phyloP scores from a whole-genome alignment of 345 rosid species.

The Barbarea vulgaris region DNA sequence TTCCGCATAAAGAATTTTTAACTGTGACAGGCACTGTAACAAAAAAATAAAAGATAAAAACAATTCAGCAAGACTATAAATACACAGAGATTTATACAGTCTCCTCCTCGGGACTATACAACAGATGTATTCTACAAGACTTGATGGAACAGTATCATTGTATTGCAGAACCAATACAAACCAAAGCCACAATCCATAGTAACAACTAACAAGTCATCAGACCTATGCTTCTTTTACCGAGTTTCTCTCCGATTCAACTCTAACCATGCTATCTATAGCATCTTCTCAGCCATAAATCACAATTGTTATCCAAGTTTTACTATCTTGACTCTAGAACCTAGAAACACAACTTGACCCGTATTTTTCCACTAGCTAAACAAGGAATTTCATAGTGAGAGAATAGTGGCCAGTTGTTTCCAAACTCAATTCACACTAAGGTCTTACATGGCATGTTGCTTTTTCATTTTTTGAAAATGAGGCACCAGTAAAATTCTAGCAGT shows the following conservation, averaged over 20 bases:
- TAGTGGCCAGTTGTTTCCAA: slow-evolving; percentile 11
- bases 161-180: slow-evolving; percentile 14
- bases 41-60: slow-evolving; percentile 22
- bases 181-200: slow-evolving; percentile 7
- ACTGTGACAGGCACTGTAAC: slow-evolving; percentile 91
- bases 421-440: neutral
- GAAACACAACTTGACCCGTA: neutral
- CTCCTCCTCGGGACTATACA: slow-evolving; percentile 9
- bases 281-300: neutral
- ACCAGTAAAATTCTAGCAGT: neutral
- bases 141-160: neutral
- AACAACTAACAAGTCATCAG: neutral
- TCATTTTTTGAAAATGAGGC: neutral
- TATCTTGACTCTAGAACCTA: slow-evolving; percentile 3
- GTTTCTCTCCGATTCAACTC: neutral
- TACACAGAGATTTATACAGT: neutral
- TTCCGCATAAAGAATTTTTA: slow-evolving; percentile 86
- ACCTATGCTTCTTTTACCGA: neutral
- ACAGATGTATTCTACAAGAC: slow-evolving; percentile 26
- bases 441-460: neutral
- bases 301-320: neutral
- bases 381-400: neutral
- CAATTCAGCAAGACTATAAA: slow-evolving; percentile 21
- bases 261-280: neutral
- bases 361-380: neutral